Evolutionary conservation across 495 filamentous ascomycete species (phyloP), one percentile per base, ranked within the genome.

Genomic region (Podospora conica): DNA sequence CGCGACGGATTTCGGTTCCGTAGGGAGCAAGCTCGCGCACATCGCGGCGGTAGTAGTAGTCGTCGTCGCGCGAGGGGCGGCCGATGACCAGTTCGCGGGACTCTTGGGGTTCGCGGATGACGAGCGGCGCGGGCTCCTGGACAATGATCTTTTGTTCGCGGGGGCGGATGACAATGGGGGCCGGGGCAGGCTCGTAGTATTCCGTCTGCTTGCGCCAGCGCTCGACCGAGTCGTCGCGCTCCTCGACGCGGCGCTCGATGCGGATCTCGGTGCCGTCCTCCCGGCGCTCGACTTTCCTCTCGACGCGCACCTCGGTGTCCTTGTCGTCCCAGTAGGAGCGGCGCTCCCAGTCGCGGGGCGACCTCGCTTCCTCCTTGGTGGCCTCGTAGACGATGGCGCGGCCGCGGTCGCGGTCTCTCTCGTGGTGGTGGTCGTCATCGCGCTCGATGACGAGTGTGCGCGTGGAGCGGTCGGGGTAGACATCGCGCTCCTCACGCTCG

Each of bases 81-180:
- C 71, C 68, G 31, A 73, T 78, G 31, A 84, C 70, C 9, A 63
- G 40, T 22, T 63, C 61, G 40, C 61, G 61, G 18, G 23, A 15
- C 9, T 24, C 59, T 9, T 76, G 69, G 66, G 89, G 87, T 23
- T 88, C 83, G 33, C 83, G 84, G 53, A 90, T 71, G 60, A 93
- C 86, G 65, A 91, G 80, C 9, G 87, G 87, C 57, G 86, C 80
- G 58, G 85, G 87, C 86, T 93, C 87, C 73, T 90, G 85, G 66
- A 92, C 82, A 70, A 92, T 89, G 78, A 93, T 85, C 72, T 85
- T 85, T 70, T 91, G 87, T 70, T 91, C 85, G 68, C 85, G 88
- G 75, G 93, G 89, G 70, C 91, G 79, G 68, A 90, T 87, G 55
- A 89, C 87, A 63, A 82, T 64, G 75, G 58, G 86, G 80, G 66